phyloP scores from a whole-genome alignment of 2,329 filamentous ascomycete genomes.

The Rugonectria rugulosa region DNA sequence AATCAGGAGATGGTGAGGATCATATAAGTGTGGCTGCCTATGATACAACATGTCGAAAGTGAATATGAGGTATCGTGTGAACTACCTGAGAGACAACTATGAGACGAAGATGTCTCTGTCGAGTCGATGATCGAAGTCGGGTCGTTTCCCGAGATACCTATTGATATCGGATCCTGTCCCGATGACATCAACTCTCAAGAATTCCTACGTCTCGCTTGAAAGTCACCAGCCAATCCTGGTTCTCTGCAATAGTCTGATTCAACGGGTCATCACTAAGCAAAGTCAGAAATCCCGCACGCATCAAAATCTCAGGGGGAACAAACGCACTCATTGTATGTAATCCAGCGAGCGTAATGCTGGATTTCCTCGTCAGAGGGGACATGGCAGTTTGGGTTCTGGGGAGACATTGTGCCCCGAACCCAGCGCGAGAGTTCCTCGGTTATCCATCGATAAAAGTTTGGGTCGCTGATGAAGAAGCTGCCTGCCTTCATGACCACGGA shows the following conservation, averaged over 20 bases:
- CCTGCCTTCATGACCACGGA: slow-evolving; percentile 20
- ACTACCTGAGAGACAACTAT: no score
- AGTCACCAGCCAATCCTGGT: slow-evolving; percentile 19
- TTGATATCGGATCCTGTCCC: neutral
- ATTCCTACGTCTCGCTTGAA: slow-evolving; percentile 25
- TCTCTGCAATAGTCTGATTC: slow-evolving; percentile 27
- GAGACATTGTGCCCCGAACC: slow-evolving; percentile 28
- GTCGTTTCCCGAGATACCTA: no score
- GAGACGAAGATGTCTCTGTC: no score
- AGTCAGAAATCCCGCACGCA: neutral
- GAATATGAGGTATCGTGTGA: no score
- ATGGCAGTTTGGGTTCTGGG: slow-evolving; percentile 25
- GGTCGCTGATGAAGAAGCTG: slow-evolving; percentile 24
- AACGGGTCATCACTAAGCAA: slow-evolving; percentile 21
- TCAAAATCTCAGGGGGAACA: neutral
- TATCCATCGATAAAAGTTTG: slow-evolving; percentile 26
- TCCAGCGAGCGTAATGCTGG: slow-evolving; percentile 29
- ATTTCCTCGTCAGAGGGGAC: slow-evolving; percentile 25
- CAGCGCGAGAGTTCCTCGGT: slow-evolving; percentile 23
- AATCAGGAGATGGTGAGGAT: no score
- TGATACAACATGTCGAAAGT: no score
- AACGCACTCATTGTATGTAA: slow-evolving; percentile 27
- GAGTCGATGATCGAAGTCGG: no score
- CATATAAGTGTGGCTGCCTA: no score
- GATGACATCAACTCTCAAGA: neutral